Evolutionary conservation across 495 filamentous ascomycete genomes (phyloP).

Genomic region (Choiromyces venosus): DNA sequence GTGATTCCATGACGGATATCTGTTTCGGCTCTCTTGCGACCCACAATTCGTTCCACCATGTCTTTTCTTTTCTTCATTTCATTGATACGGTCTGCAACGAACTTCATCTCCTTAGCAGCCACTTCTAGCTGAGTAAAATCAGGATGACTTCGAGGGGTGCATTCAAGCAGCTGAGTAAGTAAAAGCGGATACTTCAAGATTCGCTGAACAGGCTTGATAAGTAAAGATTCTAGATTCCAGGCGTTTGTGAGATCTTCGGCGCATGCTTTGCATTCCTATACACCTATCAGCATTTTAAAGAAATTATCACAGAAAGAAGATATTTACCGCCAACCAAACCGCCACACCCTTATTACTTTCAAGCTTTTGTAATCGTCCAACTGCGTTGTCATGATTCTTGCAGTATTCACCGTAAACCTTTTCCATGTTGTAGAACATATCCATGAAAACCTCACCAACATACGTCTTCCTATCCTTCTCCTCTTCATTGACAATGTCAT

Average conservation of each 20-base stretch:
- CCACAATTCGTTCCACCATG: conserved; percentile 78
- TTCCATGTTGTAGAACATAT: conserved; percentile 72
- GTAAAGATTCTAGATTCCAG: conserved; percentile 87
- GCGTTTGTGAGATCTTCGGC: conserved; percentile 83
- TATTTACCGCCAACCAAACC: conserved; percentile 63
- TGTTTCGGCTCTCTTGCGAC: conserved; percentile 81
- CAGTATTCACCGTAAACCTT: conserved; percentile 78
- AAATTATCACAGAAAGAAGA: conserved; percentile 1
- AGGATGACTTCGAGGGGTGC: conserved; percentile 74
- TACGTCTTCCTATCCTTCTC: conserved; percentile 70
- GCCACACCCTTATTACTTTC: conserved; percentile 68
- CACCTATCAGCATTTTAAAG: conserved; percentile 15
- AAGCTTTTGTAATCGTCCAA: conserved; percentile 66
- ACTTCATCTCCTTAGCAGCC: conserved; percentile 60
- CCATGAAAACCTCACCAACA: conserved; percentile 71
- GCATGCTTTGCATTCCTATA: conserved; percentile 73
- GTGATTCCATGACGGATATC: conserved; percentile 76
- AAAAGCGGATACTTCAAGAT: conserved; percentile 88
- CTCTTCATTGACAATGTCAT: conserved; percentile 50
- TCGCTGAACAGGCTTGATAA: conserved; percentile 93
- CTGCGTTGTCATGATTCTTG: conserved; percentile 78
- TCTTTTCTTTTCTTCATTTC: conserved; percentile 86
- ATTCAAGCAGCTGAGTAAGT: conserved; percentile 67
- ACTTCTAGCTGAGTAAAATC: conserved; percentile 63
- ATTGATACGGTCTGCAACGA: conserved; percentile 77